Evolutionary conservation across 1,139 yeast species (phyloP), one percentile per base, ranked within the genome.

Genomic region (Protomyces macrosporus): DNA sequence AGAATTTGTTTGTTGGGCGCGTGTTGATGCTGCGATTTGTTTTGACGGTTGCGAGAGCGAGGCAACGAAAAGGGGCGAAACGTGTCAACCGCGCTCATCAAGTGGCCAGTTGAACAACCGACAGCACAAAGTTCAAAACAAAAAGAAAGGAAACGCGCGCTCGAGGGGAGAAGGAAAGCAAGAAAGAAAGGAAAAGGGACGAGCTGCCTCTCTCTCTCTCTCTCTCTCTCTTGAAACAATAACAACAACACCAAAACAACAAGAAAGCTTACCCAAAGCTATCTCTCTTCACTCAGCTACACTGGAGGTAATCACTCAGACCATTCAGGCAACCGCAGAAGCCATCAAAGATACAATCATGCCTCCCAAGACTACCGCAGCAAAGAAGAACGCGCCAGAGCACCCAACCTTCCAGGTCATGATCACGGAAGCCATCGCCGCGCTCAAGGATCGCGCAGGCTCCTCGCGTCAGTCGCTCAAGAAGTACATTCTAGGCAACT

Each of bases 391-490:
- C 14, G 35, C 54, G 48, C 48, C 62, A 10, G 53, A 55, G 10
- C 62, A 58, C 36, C 62, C 62, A 3, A 55, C 62, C 12, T 58
- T 58, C 53, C 56, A 33, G 53, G 51, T 51, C 52, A 58, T 58
- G 62, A 58, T 58, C 55, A 50, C 62, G 32, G 62, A 51, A 55
- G 62, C 62, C 23, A 58, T 58, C 56, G 42, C 53, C n/a, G 42
- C 62, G 39, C 48, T 60, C 40, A 60, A 60, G 51, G 64, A 60
- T 30, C 64, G 64, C 51, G 45, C 50, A 16, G 45, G 54, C 45
- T 60, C 55, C 65, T 81, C 85, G 66, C 88, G 93, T 73, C 88
- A 84, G 73, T 88, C 89, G 40, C 78, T 87, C 72, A 87, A 87
- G 80, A 87, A 87, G 75, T 86, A 83, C 74, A 84, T 87, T 69